Conservation (phyloP, 2,329 filamentous ascomycete genomes). For the Pseudogymnoascus sp. region DNA sequence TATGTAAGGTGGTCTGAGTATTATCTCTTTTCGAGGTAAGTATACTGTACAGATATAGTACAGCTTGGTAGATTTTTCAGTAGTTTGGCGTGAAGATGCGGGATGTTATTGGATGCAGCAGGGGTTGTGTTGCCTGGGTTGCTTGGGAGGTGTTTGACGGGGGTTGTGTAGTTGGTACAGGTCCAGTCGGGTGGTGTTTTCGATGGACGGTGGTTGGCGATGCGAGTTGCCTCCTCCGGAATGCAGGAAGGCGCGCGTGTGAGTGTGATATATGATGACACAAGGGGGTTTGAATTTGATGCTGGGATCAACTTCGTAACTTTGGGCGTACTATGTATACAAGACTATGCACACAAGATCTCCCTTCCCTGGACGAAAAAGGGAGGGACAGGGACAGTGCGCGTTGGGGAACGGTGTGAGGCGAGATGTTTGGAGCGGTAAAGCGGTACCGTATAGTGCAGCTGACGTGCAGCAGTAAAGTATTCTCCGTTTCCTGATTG, state of each 20-base stretch:
- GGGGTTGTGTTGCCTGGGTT: neutral
- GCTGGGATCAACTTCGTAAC: neutral
- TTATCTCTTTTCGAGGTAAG: neutral
- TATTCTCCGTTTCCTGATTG: neutral
- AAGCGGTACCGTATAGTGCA: neutral
- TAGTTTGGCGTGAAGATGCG: neutral
- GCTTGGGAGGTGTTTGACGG: neutral
- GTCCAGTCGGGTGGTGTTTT: neutral
- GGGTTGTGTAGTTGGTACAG: no score
- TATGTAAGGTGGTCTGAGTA: neutral
- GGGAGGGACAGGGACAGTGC: conserved; percentile 3
- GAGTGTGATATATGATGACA: neutral
- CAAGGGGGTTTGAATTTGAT: neutral
- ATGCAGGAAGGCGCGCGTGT: neutral
- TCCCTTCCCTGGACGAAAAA: conserved; percentile 5
- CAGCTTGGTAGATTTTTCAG: neutral
- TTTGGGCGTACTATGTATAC: conserved; percentile 4
- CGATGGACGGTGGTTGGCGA: conserved; percentile 5
- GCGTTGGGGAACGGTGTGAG: neutral
- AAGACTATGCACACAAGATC: conserved; percentile 1
- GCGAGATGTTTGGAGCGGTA: neutral
- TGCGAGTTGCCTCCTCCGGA: conserved; percentile 1
- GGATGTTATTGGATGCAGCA: conserved; percentile 6
- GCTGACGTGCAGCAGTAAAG: neutral
- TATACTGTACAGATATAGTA: conserved; percentile 7